Evolutionary conservation across 1,139 yeast species (phyloP), one percentile per base, ranked within the genome.

Genomic region (Spathaspora jeffriesii): DNA sequence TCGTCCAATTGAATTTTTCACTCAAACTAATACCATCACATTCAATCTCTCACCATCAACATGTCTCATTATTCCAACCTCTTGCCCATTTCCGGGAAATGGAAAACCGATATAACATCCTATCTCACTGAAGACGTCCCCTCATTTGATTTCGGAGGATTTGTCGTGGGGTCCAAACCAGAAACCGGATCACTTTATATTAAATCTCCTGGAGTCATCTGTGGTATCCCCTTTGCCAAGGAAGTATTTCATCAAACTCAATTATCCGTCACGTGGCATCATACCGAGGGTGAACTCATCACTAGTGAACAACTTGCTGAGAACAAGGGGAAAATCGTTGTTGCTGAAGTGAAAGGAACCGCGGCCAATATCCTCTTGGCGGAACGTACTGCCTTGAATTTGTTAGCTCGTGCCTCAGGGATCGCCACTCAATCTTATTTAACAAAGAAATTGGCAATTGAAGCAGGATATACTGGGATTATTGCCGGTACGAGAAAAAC

Each of bases 401-500:
- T 91, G 43, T 69, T 92, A 50, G 85, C 96, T 15, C 77, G 98
- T 59, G 76, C 91, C 39, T 86, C 96, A 1, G 98, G 98, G 1
- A 79, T 92, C 44, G 97, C 97, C n/a, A 87, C 96, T 1, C 83
- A 83, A 54, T 84, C 96, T 1, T 69, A 72, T 46, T 68, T 71
- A 27, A 79, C 92, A 11, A 71, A 84, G 47, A 62, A 70, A 17
- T 67, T 82, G 49, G 96, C 97, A 0, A 79, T 82, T 50, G 69
- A 79, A 40, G 70, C 80, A n/a, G 96, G 96, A 0, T 92, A 84
- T 63, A 71, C 71, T 2, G 98, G 97, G 0, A 76, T 85, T 31
- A 89, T 92, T 62, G 97, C 98, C 0, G 98, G 98, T n/a, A 92
- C 98, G 1, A 81, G 98, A 61, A 92, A 92, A 66, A 92, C 97